Base-by-base conservation (phyloP, 2,329 filamentous ascomycete species). In the Penicillium janthinellum region DNA sequence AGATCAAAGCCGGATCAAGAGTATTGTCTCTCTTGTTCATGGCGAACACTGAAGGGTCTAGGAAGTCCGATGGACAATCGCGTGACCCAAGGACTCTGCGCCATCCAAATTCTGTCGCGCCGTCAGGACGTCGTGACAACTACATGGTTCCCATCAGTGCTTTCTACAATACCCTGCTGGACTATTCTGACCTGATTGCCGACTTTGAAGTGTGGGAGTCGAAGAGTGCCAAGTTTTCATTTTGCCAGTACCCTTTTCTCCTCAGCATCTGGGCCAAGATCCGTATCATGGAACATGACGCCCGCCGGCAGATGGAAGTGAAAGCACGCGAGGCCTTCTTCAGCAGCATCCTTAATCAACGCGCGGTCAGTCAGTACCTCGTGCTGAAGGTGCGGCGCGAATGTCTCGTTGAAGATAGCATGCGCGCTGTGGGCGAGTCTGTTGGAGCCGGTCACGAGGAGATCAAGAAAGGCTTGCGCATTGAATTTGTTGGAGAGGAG, bases 251-350 rank as follows among this genome's bases (percentile, higher is more conserved):
- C 69, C 92, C 93, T 0, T 96, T 96, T 70, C 88, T 96, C 66
- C 82, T 97, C 42, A 96, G 92, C 62, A 92, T 97, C 64, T 93
- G 91, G 81, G 90, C 92, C 31, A 97, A 97, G 76, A 96, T 95
- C 59, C 89, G 89, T 64, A 94, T 96, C 49, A 81, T 96, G 68
- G 92, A 96, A 71, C 86, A 96, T 69, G 93, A 97, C 75, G 91
- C 92, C 7, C 86, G 88, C 63, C 86, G 92, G 7, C 92, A 96
- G 75, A 96, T 96, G 92, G 88, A 92, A 70, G 87, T 86, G 64
- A 94, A 92, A 73, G 92, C 92, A 10, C 84, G 92, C 52, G 91
- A 96, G 71, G 92, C 92, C 2, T 96, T 96, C 74, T 96, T 96
- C 71, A 89, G 93, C 73, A 94, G 90, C 71, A 92, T 97, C 66